These are phyloP conservation scores for Fraxinus platypoda DNA, from an alignment of 305 asterid species.

Conservation along the genomic window DNA sequence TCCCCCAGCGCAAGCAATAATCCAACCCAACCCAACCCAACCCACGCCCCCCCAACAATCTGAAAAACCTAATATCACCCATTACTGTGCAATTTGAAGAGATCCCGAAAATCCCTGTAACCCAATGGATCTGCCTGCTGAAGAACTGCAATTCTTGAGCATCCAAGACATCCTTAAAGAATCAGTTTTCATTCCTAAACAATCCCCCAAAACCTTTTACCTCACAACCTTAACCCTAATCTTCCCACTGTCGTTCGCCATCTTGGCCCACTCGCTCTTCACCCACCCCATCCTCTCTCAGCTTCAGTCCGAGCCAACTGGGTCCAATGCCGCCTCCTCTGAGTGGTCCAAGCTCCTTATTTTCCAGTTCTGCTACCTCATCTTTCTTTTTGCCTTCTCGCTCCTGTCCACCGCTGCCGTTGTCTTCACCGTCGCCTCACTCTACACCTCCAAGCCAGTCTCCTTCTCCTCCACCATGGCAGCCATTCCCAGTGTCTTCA, in stretches of 20 bases:
- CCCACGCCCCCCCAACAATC: background rate
- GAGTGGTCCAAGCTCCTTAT: slow-evolving; percentile 26
- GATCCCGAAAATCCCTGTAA: background rate
- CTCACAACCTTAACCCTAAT: slow-evolving; percentile 28
- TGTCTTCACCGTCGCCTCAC: background rate
- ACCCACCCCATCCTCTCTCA: background rate
- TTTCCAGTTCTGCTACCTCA: slow-evolving; percentile 20
- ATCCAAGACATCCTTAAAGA: slow-evolving; percentile 35
- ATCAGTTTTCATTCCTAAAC: slow-evolving; percentile 43
- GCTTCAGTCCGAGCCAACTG: background rate
- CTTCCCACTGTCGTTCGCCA: slow-evolving; percentile 53
- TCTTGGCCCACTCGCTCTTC: slow-evolving; percentile 43
- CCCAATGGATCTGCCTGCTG: slow-evolving; percentile 43
- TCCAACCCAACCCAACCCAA: no score
- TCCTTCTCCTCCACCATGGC: background rate
- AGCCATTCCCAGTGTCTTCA: background rate
- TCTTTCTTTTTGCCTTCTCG: background rate
- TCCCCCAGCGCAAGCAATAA: no score
- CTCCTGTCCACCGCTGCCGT: background rate
- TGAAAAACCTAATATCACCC: background rate
- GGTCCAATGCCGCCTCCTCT: background rate
- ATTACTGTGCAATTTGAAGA: background rate
- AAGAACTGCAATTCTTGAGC: slow-evolving; percentile 42
- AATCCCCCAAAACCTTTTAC: slow-evolving; percentile 31
- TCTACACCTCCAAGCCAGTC: background rate